Percentiles rank a stretch among this genome's conserved stretches.
Evolutionary conservation across 2,329 filamentous ascomycete species (phyloP).

Genomic region (Hymenoscyphus salicellus): DNA sequence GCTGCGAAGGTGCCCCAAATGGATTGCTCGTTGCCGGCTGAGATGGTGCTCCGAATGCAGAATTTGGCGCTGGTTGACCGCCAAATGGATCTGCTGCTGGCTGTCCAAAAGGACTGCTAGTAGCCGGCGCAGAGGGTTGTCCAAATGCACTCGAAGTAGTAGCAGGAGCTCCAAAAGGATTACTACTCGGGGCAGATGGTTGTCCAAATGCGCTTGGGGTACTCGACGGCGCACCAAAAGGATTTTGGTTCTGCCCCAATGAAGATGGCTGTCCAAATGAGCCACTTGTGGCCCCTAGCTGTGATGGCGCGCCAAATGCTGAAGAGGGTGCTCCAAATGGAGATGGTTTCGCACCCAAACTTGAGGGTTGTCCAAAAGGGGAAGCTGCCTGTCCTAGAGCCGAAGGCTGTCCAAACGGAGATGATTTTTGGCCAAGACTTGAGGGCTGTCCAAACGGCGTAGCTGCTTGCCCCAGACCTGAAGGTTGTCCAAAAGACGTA

Average conservation of each 20-base stretch:
- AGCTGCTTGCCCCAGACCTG: conserved; percentile 9
- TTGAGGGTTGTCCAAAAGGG: conserved; percentile 40
- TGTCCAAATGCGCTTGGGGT: conserved; percentile 12
- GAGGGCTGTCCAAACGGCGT: conserved; percentile 40
- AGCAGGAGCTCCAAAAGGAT: conserved; percentile 42
- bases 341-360: conserved; percentile 37
- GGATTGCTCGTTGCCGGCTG: conserved; percentile 26
- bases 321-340: conserved; percentile 19
- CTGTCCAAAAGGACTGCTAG: background rate
- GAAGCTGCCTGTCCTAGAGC: conserved; percentile 16
- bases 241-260: conserved; percentile 37
- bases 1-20: conserved; percentile 34
- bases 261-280: conserved; percentile 40
- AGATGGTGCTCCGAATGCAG: conserved; percentile 12
- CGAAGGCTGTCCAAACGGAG: conserved; percentile 6
- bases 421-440: conserved; percentile 29
- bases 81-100: background rate
- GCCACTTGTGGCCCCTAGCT: conserved; percentile 31
- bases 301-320: conserved; percentile 39
- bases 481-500: conserved; percentile 20
- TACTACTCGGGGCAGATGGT: conserved; percentile 12
- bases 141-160: conserved; percentile 35
- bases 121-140: conserved; percentile 17
- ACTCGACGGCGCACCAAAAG: conserved; percentile 21
- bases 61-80: background rate